A percentile compares a stretch with the other conserved stretches of the same genome.
Evolutionary conservation across 2,329 filamentous ascomycete species (phyloP).

Genomic region (Colletotrichum chlorophyti): DNA sequence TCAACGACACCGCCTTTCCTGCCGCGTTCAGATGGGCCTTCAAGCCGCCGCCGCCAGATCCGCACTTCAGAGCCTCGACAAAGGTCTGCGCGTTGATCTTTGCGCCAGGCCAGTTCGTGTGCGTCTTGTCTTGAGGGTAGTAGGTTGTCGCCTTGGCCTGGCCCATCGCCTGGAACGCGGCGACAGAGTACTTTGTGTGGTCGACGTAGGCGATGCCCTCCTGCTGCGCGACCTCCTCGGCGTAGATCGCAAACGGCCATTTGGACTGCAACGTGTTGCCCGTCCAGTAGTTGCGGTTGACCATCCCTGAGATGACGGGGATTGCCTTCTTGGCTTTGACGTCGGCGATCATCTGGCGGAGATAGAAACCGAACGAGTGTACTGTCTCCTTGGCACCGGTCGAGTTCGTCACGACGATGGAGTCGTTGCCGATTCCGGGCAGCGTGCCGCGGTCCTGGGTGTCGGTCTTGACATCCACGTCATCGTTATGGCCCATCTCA

Average conservation of each 20-base stretch:
- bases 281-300: conserved; percentile 31
- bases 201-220: conserved; percentile 33
- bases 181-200: conserved; percentile 35
- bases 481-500: conserved; percentile 37
- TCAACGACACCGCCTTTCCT: too few relatives aligned
- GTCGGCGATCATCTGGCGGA: conserved; percentile 36
- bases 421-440: conserved; percentile 33
- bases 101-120: conserved; percentile 34
- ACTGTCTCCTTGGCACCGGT: conserved; percentile 31
- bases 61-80: conserved; percentile 33
- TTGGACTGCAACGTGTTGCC: conserved; percentile 24
- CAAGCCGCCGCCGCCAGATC: too few relatives aligned
- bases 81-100: conserved; percentile 28
- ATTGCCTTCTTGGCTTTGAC: conserved; percentile 30
- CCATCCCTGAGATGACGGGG: conserved; percentile 36
- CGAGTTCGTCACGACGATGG: conserved; percentile 30
- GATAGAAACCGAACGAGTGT: conserved; percentile 36
- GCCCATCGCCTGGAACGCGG: conserved; percentile 32
- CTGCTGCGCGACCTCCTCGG: conserved; percentile 27
- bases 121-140: conserved; percentile 37
- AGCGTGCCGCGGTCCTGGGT: conserved; percentile 32
- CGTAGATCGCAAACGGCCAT: conserved; percentile 34
- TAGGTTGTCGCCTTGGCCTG: conserved; percentile 31
- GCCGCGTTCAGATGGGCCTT: too few relatives aligned
- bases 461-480: conserved; percentile 32